Conservation (phyloP, 1,284 basidiomycete genomes). For the Sporisorium exsertum region DNA sequence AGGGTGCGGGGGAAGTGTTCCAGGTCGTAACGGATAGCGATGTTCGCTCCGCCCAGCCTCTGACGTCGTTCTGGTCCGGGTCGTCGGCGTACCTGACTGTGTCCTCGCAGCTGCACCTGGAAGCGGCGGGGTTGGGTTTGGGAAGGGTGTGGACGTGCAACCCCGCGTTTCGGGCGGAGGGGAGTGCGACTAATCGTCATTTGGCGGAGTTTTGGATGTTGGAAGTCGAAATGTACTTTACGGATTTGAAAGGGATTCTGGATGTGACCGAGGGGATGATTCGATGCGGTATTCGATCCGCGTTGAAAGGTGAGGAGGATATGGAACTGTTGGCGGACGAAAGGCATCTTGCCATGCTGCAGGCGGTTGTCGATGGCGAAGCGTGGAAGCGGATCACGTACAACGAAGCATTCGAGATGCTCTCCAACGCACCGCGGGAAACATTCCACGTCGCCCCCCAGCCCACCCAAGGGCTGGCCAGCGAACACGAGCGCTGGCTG, state of each 20-base stretch:
- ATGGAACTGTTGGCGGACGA: slow-evolving; percentile 28
- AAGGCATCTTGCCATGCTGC: slow-evolving; percentile 5
- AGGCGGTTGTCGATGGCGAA: not conserved
- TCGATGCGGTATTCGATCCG: slow-evolving; percentile 25
- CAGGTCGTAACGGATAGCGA: slow-evolving; percentile 73
- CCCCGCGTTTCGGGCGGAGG: slow-evolving; percentile 93
- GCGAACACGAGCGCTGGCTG: slow-evolving; percentile 93
- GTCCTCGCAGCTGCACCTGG: slow-evolving; percentile 93
- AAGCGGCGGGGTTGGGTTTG: slow-evolving; percentile 80
- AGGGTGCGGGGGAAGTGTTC: slow-evolving; percentile 97
- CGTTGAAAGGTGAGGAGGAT: slow-evolving; percentile 39
- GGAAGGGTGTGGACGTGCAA: slow-evolving; percentile 89
- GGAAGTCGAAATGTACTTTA: slow-evolving; percentile 76
- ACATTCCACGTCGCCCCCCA: slow-evolving; percentile 70
- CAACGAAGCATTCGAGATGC: slow-evolving; percentile 78
- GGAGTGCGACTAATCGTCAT: slow-evolving; percentile 87
- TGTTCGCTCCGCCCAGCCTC: slow-evolving; percentile 3
- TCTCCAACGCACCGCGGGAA: slow-evolving; percentile 66
- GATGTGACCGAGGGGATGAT: slow-evolving; percentile 50
- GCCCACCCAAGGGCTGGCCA: slow-evolving; percentile 81
- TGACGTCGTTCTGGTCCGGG: slow-evolving; percentile 53
- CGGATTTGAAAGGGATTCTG: slow-evolving; percentile 42
- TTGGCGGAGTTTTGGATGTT: slow-evolving; percentile 99
- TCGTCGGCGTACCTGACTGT: slow-evolving; percentile 87
- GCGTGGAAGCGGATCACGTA: slow-evolving; percentile 84